Evolutionary conservation across 2,329 filamentous ascomycete species (phyloP), one percentile per base, ranked within the genome.

Genomic region (Colletotrichum sp.): DNA sequence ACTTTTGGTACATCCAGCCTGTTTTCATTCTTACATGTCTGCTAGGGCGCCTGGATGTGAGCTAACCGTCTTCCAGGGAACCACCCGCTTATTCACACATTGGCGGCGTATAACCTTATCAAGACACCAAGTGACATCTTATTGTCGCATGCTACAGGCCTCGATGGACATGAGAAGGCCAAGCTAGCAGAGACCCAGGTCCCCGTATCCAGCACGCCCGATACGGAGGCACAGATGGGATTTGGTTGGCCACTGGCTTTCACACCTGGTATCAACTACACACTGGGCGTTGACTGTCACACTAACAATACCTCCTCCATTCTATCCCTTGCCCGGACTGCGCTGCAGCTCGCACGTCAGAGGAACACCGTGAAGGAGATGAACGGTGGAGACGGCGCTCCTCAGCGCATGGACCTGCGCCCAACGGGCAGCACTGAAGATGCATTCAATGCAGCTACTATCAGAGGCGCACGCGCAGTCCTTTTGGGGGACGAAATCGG

Each of bases 161-260:
- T 57, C 4, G 52, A 57, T 57, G 52, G 5, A 57, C 52, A 24
- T 57, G 52, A 57, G 21, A 57, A 57, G 52, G 52, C 52, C 52
- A 57, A 57, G 21, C 52, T 57, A 28, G 52, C 52, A 26, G 52
- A 57, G 2, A 57, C 52, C 12, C 52, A 57, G 52, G 52, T 57
- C 15, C 52, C 52, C 52, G 52, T 57, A 26, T 57, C 52, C 10
- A 57, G 52, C 13, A 57, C 52, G 15, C 52, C 52, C 6, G 52
- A 28, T 57, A 57, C 52, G 26, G 52, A 57, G 52, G 21, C 52
- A 57, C 52, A 57, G 52, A 57, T 57, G 52, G 52, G 52, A 16
- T 57, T 57, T 24, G 52, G 52, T 12, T 57, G 52, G 52, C 52
- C 64, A 83, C 82, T 5, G 86, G 87, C 2, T 86, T 84, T 9